Percentiles rank a stretch among this genome's conserved stretches.
Evolutionary conservation across 495 filamentous ascomycete species (phyloP).

Genomic region (Neurospora sp.): DNA sequence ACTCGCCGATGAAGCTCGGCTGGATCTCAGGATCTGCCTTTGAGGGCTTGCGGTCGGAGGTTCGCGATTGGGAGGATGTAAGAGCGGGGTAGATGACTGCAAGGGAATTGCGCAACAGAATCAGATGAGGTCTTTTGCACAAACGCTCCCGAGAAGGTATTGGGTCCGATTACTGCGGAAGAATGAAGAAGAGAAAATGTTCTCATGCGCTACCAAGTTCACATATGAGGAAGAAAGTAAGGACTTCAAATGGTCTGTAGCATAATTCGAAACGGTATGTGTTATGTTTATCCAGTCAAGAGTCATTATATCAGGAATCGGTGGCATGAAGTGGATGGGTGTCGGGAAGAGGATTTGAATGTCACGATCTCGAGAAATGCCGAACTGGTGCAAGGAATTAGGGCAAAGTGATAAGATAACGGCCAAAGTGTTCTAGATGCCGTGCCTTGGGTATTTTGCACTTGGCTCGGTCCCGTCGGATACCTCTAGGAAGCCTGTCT

Average conservation of each 20-base stretch:
- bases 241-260: not conserved
- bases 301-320: not conserved
- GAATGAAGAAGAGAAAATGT: not conserved
- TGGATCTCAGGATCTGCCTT: not conserved
- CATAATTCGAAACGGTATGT: not conserved
- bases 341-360: not conserved
- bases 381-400: not conserved
- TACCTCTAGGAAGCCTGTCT: not conserved
- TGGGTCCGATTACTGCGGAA: not conserved
- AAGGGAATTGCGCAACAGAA: not conserved
- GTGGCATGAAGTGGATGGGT: not conserved
- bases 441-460: not conserved
- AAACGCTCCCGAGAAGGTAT: not conserved
- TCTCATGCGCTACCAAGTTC: not conserved
- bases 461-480: not conserved
- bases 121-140: not conserved
- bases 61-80: not conserved
- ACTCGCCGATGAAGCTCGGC: not conserved
- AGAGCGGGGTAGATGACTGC: not conserved
- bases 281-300: not conserved
- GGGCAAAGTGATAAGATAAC: not conserved
- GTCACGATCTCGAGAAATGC: not conserved
- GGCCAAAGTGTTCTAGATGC: not conserved
- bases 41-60: not conserved
- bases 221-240: not conserved